Percentiles rank a stretch among this genome's conserved stretches.
Evolutionary conservation across 192 early-diverging fungal genomes (phyloP).

Genomic region (Coemansia sp.): DNA sequence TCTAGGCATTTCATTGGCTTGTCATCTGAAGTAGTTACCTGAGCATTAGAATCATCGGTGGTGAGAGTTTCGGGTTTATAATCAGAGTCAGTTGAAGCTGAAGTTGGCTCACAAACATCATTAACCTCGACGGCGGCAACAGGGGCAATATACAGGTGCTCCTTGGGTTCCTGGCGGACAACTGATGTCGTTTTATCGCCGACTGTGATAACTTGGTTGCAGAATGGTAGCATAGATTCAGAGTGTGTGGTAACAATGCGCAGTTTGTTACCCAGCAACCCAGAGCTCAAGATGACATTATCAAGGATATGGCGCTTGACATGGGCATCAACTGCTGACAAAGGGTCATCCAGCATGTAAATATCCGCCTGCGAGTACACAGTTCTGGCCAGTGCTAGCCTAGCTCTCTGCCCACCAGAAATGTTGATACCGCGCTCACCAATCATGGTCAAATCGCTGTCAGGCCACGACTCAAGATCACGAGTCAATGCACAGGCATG

Average conservation of each 20-base stretch:
- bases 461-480: conserved; percentile 5
- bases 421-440: conserved; percentile 27
- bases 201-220: conserved; percentile 3
- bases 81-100: neutral
- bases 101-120: neutral
- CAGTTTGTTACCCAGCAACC: conserved; percentile 12
- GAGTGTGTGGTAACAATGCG: conserved; percentile 4
- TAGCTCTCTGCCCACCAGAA: conserved; percentile 23
- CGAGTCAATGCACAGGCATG: conserved; percentile 10
- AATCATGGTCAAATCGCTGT: conserved; percentile 10
- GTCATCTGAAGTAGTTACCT: neutral
- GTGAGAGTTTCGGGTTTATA: too few species aligned
- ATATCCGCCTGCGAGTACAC: too few species aligned
- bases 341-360: conserved; percentile 7
- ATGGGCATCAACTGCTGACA: conserved; percentile 8
- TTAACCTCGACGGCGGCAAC: neutral
- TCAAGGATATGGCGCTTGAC: conserved; percentile 20
- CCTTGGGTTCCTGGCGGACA: neutral
- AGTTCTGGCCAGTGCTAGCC: conserved; percentile 21
- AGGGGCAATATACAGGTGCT: neutral
- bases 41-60: neutral
- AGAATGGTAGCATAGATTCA: conserved; percentile 12
- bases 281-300: conserved; percentile 21
- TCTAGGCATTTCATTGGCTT: neutral
- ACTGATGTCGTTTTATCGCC: neutral